Evolutionary conservation across 2,329 filamentous ascomycete genomes (phyloP), one percentile per base, ranked within the genome.

Genomic region (Tolypocladium paradoxum): DNA sequence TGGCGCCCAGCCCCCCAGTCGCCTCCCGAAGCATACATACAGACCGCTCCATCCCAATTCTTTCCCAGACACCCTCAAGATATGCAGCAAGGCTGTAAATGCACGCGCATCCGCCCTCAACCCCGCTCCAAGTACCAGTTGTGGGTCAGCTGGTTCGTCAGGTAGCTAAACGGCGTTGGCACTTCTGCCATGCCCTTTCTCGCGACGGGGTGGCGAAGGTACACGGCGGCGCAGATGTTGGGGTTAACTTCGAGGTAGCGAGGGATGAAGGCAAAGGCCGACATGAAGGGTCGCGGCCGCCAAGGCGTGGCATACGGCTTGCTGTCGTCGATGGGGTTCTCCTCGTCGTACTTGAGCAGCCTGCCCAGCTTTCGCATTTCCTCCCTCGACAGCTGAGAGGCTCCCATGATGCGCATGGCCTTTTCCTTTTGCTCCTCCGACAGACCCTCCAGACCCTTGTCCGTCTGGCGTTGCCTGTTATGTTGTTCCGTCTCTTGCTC

Each of bases 191-290:
- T 64, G 12, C 91, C 90, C 3, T 85, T 85, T 56, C 91, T 79
- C 29, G 90, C 93, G 45, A 97, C 92, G 0, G 93, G 93, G 74
- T 99, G 92, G 54, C 93, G 81, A 57, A 99, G 74, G 69, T 99
- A 99, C 40, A 99, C 90, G 12, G 93, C 93, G 1, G 91, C 86
- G 71, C 93, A 99, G 63, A 97, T 87, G 65, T 91, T 95, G 70
- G 95, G 93, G 76, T 97, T 96, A 62, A 99, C 93, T 73, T 99
- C 95, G 56, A 99, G 81, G 70, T 97, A 99, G 52, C 88, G 78
- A 12, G 93, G 93, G 60, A 99, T 90, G 70, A 96, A 96, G 27
- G 91, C 90, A 70, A 99, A 99, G 0, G 91, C 84, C 50, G 82
- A 78, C 88, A 99, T 95, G 71, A 82, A 97, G 51, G 86, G 79